phyloP scores from a whole-genome alignment of 2,329 filamentous ascomycete genomes.

The Diplodia scrobiculata region DNA sequence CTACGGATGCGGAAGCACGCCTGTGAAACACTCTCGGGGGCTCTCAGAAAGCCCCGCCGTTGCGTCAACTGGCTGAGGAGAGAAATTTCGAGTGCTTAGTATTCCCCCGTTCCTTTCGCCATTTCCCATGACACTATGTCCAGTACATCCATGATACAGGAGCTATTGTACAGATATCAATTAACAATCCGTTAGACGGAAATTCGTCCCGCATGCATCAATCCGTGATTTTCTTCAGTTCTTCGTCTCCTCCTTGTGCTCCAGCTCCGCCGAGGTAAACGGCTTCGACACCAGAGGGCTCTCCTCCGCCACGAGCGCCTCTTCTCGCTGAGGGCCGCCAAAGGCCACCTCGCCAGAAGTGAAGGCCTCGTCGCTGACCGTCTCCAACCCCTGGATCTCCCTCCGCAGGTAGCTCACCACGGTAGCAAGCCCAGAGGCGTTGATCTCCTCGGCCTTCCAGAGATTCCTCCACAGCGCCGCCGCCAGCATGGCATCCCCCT shows the following conservation, averaged over 20 bases:
- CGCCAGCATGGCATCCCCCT: slow-evolving; percentile 75
- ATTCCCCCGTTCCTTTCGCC: background rate
- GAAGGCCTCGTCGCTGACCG: slow-evolving; percentile 56
- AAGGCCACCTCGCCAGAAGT: slow-evolving; percentile 42
- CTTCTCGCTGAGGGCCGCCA: background rate
- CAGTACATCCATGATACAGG: background rate
- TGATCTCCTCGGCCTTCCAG: slow-evolving; percentile 71
- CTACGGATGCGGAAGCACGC: background rate
- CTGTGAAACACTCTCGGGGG: background rate
- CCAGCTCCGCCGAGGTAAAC: background rate
- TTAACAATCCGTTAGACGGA: background rate
- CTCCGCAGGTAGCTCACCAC: slow-evolving; percentile 66
- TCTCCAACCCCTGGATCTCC: slow-evolving; percentile 58
- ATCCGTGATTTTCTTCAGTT: background rate
- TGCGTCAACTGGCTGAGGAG: background rate
- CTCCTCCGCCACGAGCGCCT: slow-evolving; percentile 4
- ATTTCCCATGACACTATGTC: background rate
- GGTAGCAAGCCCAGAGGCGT: slow-evolving; percentile 61
- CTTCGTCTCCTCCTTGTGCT: slow-evolving; percentile 1
- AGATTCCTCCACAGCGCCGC: slow-evolving; percentile 91
- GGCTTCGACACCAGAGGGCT: slow-evolving; percentile 11
- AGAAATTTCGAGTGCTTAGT: background rate
- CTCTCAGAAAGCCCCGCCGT: background rate
- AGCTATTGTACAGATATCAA: background rate
- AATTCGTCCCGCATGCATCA: background rate